Percentiles rank a stretch among this genome's conserved stretches.
Conservation (phyloP, 352 stramenopile genomes). For the Globisporangium heterothallicum region DNA sequence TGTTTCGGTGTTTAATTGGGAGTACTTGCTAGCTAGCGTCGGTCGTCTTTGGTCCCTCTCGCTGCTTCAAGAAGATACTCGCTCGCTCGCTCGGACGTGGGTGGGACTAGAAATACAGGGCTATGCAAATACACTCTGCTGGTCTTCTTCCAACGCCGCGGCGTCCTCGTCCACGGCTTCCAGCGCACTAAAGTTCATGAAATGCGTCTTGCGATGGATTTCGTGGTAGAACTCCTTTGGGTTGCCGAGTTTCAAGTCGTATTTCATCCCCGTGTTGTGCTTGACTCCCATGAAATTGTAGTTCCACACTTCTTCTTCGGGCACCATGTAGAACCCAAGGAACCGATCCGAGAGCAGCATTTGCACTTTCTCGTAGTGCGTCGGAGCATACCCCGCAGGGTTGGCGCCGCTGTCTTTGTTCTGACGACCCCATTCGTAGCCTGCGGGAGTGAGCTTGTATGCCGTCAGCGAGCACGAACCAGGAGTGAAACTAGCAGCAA, state of each 20-base stretch:
- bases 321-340: constrained; percentile 99
- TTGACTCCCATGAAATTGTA: constrained; percentile 99
- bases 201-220: constrained; percentile 98
- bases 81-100: too few species aligned
- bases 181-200: constrained; percentile 98
- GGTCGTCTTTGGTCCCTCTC: too few species aligned
- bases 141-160: constrained; percentile 89
- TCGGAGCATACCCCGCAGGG: constrained; percentile 93
- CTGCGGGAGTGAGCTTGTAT: constrained; percentile 96
- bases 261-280: constrained; percentile 97
- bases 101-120: too few species aligned
- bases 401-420: constrained; percentile 96
- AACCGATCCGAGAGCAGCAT: constrained; percentile 99
- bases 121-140: constrained; percentile 81
- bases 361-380: constrained; percentile 99
- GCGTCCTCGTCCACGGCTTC: constrained; percentile 90
- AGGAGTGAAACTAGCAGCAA: constrained; percentile 93
- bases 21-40: too few species aligned
- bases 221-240: constrained; percentile 99
- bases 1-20: too few species aligned
- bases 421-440: constrained; percentile 97
- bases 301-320: constrained; percentile 98
- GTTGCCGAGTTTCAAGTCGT: constrained; percentile 96
- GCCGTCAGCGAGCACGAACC: constrained; percentile 98
- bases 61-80: too few species aligned